Evolutionary conservation across 169 alveolate genomes (phyloP).

Genomic region (Theileria sp.): DNA sequence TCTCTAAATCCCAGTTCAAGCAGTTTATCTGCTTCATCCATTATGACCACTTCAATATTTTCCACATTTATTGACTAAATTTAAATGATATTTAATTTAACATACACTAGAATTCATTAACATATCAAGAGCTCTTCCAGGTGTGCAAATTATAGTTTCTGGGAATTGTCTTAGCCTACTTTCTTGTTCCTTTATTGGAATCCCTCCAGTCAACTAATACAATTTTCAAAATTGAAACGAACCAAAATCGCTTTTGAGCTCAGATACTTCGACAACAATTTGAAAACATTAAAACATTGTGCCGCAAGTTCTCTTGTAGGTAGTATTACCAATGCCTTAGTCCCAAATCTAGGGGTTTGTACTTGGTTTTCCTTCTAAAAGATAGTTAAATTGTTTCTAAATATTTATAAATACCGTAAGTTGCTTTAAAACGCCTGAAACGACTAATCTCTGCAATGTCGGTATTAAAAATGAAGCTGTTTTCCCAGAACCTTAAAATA

Average conservation of each 20-base stretch:
- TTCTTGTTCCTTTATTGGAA: constrained; percentile 81
- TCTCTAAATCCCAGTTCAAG: constrained; percentile 92
- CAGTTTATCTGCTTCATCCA: constrained; percentile 95
- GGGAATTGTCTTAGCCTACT: constrained; percentile 87
- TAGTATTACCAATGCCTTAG: constrained; percentile 84
- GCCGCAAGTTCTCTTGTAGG: constrained; percentile 92
- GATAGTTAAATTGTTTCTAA: background rate
- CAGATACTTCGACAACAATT: constrained; percentile 77
- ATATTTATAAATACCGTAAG: constrained; percentile 47
- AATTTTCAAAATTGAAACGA: constrained; percentile 48
- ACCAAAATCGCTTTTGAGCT: constrained; percentile 76
- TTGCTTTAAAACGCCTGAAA: constrained; percentile 72
- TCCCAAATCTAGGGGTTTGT: constrained; percentile 52
- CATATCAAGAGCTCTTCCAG: constrained; percentile 96
- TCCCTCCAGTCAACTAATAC: constrained; percentile 88
- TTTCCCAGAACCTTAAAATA: constrained; percentile 84
- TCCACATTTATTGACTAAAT: constrained; percentile 69
- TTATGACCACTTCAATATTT: constrained; percentile 83
- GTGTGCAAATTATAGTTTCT: constrained; percentile 95
- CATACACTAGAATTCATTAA: constrained; percentile 80
- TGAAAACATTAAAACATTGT: constrained; percentile 83
- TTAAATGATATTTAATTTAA: background rate
- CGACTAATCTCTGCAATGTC: constrained; percentile 80
- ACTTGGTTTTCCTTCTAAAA: constrained; percentile 17
- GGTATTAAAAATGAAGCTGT: constrained; percentile 88